Percentiles rank a stretch among this genome's conserved stretches.
Conservation (phyloP, 331 rosid genomes). For the Quercus phellos region DNA sequence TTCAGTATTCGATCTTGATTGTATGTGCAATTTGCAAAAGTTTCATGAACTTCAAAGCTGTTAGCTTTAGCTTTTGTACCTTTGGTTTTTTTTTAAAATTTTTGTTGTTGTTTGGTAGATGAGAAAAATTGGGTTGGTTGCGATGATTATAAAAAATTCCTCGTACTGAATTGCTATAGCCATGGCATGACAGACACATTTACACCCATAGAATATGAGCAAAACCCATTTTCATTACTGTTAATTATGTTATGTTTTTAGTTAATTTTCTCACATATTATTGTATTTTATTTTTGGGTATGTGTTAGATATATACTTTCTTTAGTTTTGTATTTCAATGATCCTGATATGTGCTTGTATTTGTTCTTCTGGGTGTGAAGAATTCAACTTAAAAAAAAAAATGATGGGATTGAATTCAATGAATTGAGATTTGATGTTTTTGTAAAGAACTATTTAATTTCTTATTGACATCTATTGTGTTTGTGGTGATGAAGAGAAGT, state of each 20-base stretch:
- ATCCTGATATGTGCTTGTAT: no score
- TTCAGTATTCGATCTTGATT: background rate
- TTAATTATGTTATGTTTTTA: background rate
- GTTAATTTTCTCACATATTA: background rate
- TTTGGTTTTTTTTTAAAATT: background rate
- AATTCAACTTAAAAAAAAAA: no score
- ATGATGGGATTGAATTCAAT: no score
- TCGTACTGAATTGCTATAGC: conserved; percentile 83
- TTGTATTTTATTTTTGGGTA: background rate
- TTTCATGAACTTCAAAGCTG: background rate
- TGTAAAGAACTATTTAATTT: no score
- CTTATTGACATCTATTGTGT: no score
- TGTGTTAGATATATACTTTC: no score
- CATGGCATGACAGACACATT: conserved; percentile 89
- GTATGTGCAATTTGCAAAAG: no score
- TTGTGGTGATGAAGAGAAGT: background rate
- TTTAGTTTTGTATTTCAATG: no score
- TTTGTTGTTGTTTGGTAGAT: background rate
- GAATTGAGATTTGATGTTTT: no score
- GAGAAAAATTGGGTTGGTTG: conserved; percentile 30
- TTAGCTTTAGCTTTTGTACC: no score
- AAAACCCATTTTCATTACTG: background rate
- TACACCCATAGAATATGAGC: conserved; percentile 99
- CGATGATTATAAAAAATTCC: conserved; percentile 88
- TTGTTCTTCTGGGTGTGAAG: no score